Base-by-base conservation (phyloP, 331 rosid genomes). In the Malus hybrid region DNA sequence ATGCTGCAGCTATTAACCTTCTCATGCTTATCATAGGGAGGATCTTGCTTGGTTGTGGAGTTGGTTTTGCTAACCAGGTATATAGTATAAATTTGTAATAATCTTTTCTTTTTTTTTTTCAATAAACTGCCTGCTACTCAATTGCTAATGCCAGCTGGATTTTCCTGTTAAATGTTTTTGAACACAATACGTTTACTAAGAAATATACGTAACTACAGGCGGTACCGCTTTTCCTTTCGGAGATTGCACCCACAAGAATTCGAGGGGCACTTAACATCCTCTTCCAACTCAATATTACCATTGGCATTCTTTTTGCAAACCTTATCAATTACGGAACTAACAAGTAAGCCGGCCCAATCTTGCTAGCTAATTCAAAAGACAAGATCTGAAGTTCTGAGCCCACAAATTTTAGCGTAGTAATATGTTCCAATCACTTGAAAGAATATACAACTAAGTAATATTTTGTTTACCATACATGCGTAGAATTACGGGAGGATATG, bases 51-150 rank as follows among this genome's bases (percentile, higher is more conserved):
- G 98, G 96, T 7, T 82, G 86, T 11, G 95, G 95, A 7, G 96
- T 93, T 64, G 98, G 96, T 61, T 90, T 90, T 32, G 96, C 91
- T 57, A 90, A 90, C 52, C 98, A 87, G 90, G 96, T 78, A 7
- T 15, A 32, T 28, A 22, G 24, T 59, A 50, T 5, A 16, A 52
- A 16, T 50, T 52, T 18, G 20, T 15, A 52, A 52, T 52, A 16
- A 52, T 39, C 12, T 9, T 9, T 2, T 28, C 2, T 10, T 9
- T 36, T 36, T 9, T 39, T 10, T 39, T 39, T 39, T 39, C 44
- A 39, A 48, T 44, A 64, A 28, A 27, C 28, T 33, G 33, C 11
- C 52, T 20, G 5, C n/a, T 6, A 31, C 7, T 33, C 14, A 27
- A 6, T 28, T 28, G 29, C 29, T 28, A 28, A 28, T 28, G 3